These are phyloP conservation scores for Diplotaxis tenuifolia DNA, from an alignment of 345 rosid genomes.

Conservation along the genomic window DNA sequence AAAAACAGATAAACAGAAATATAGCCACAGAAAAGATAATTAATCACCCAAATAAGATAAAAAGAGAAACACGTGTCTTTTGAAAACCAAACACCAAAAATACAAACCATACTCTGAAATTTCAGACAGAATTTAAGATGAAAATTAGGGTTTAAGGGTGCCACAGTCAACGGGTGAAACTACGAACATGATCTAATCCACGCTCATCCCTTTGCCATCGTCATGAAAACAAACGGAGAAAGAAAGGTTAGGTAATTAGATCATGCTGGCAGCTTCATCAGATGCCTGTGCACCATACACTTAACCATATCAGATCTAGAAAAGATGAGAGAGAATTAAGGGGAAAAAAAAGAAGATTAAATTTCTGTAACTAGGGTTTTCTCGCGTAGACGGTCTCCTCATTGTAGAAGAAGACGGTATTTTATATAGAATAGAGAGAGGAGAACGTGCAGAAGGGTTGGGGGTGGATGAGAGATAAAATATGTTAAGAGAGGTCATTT, in stretches of 20 bases:
- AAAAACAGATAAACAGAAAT: not conserved
- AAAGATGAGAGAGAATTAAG: not conserved
- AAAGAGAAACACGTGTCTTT: not conserved
- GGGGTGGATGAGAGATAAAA: conserved; percentile 16
- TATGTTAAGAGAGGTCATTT: conserved; percentile 7
- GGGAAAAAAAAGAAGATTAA: not conserved
- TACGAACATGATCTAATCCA: conserved; percentile 84
- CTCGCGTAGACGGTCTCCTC: conserved; percentile 16
- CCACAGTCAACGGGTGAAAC: conserved; percentile 76
- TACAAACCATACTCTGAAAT: not conserved
- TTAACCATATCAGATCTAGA: conserved; percentile 8
- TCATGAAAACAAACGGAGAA: conserved; percentile 19
- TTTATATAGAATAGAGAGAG: not conserved
- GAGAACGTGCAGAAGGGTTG: not conserved
- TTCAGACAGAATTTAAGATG: not conserved
- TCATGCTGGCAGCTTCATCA: conserved; percentile 99
- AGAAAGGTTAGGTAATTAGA: conserved; percentile 52
- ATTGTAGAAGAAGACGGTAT: conserved; percentile 26
- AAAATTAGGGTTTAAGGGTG: conserved; percentile 46
- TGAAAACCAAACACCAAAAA: not conserved
- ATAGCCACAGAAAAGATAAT: not conserved
- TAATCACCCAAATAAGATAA: not conserved
- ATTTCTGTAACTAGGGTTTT: conserved; percentile 8
- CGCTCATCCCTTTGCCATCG: conserved; percentile 28
- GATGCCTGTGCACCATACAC: conserved; percentile 54